Evolutionary conservation across 208 protist genomes (phyloP), one percentile per base, ranked within the genome.

Genomic region (Herpetomonas muscarum): DNA sequence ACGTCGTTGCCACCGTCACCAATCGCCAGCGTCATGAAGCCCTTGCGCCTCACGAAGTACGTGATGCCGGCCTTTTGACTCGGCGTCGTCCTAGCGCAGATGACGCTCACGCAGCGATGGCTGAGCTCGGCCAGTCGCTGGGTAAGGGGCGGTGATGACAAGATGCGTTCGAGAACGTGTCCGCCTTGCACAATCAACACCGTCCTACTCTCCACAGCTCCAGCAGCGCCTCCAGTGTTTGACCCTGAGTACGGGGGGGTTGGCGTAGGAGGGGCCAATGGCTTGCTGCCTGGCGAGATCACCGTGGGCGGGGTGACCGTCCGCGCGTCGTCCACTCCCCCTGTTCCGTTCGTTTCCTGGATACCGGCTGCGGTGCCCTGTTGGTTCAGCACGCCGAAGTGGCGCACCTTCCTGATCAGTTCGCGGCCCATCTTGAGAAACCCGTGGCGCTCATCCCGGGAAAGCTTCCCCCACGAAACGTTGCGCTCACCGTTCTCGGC

Each of bases 1-100:
- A 98, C 93, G 64, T 98, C 94, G 74, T 98, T 98, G 39, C 92
- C 94, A 53, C 96, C 97, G 72, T 98, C 96, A 25, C 96, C 96
- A 72, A 98, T 89, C 17, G 93, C 70, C n/a, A 98, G 77, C 24
- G 89, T 96, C 64, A 94, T 78, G 26, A 60, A 74, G 29, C 77
- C 77, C n/a, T 41, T 30, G 0, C 55, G 47, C 13, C 81, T 70
- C 24, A 94, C 81, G 50, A 97, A 75, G n/a, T 69, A 48, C 2
- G 93, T 88, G 24, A 98, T 55, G 34, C 66, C 63, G 7, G 94
- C 91, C 66, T 98, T 98, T 65, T 98, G 96, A 10, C 84, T 78
- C 19, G 97, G 96, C 41, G 93, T 96, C n/a, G 92, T 85, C 36
- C 97, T 81, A 31, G 92, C 97, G 70, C 90, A 98, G 29, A 99